These are phyloP conservation scores for Nemophila menziesii DNA, from an alignment of 257 asterid species.

Conservation along the genomic window DNA sequence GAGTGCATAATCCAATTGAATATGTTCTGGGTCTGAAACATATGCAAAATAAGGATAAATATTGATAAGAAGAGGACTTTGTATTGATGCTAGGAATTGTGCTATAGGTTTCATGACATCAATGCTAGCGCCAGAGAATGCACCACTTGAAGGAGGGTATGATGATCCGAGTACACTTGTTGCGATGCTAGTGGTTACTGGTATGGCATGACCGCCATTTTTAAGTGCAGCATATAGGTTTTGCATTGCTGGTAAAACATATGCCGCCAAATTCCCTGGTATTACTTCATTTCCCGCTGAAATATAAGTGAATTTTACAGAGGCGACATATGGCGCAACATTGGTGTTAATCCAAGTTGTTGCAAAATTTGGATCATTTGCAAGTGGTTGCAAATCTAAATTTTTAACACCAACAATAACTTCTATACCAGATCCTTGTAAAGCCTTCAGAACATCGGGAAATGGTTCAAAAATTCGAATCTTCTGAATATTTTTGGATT, in stretches of 20 bases:
- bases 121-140: not conserved
- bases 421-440: constrained; percentile 18
- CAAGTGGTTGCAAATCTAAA: constrained; percentile 19
- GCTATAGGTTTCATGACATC: constrained; percentile 11
- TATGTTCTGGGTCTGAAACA: constrained; percentile 8
- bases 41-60: constrained; percentile 31
- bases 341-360: constrained; percentile 21
- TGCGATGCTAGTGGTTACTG: constrained; percentile 17
- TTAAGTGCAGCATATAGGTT: constrained; percentile 18
- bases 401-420: constrained; percentile 23
- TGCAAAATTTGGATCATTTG: constrained; percentile 17
- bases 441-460: constrained; percentile 17
- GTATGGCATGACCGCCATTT: constrained; percentile 4
- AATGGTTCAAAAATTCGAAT: constrained; percentile 22
- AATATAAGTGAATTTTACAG: constrained; percentile 9
- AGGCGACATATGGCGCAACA: constrained; percentile 13
- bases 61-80: constrained; percentile 23
- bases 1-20: constrained; percentile 25
- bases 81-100: constrained; percentile 7
- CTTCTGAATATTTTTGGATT: constrained; percentile 12
- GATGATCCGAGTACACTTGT: constrained; percentile 13
- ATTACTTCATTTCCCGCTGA: constrained; percentile 38
- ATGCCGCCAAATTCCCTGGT: constrained; percentile 19
- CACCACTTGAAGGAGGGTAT: constrained; percentile 30
- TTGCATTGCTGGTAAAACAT: constrained; percentile 24